A percentile compares a stretch with the other conserved stretches of the same genome.
phyloP scores from a whole-genome alignment of 495 filamentous ascomycete species.

The Hypomontagnella monticulosa region DNA sequence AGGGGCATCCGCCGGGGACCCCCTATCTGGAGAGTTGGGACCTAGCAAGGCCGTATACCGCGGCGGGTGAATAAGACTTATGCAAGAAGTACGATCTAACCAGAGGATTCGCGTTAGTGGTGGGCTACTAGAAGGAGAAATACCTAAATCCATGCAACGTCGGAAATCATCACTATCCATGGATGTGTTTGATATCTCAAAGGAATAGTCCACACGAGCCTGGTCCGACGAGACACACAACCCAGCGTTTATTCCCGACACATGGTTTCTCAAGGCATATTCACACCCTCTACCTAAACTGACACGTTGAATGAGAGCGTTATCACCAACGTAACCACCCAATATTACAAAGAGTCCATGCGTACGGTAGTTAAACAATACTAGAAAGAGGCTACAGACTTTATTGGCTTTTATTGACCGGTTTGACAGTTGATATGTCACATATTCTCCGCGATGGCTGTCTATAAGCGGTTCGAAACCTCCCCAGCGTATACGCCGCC shows the following conservation, averaged over 20 bases:
- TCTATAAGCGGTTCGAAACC: neutral
- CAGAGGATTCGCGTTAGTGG: too few relatives aligned
- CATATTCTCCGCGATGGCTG: neutral
- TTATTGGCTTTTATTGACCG: neutral
- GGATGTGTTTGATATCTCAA: too few relatives aligned
- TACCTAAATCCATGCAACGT: too few relatives aligned
- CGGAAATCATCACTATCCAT: too few relatives aligned
- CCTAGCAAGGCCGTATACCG: neutral
- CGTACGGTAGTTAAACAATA: neutral
- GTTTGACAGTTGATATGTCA: slow-evolving; percentile 9
- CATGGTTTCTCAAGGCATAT: too few relatives aligned
- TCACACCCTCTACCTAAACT: too few relatives aligned
- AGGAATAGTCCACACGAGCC: too few relatives aligned
- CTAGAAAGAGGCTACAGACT: neutral
- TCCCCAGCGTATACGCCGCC: neutral
- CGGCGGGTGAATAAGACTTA: too few relatives aligned
- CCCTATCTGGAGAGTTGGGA: neutral
- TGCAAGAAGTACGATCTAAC: too few relatives aligned
- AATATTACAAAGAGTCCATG: neutral
- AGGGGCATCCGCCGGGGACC: neutral
- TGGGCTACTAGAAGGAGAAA: too few relatives aligned
- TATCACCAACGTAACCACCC: slow-evolving; percentile 2
- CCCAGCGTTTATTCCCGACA: too few relatives aligned
- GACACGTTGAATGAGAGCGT: neutral
- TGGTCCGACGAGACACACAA: too few relatives aligned